Percentiles rank a stretch among this genome's conserved stretches.
Conservation (phyloP, 108 stramenopile genomes). For the Nannochloropsis gaditana region DNA sequence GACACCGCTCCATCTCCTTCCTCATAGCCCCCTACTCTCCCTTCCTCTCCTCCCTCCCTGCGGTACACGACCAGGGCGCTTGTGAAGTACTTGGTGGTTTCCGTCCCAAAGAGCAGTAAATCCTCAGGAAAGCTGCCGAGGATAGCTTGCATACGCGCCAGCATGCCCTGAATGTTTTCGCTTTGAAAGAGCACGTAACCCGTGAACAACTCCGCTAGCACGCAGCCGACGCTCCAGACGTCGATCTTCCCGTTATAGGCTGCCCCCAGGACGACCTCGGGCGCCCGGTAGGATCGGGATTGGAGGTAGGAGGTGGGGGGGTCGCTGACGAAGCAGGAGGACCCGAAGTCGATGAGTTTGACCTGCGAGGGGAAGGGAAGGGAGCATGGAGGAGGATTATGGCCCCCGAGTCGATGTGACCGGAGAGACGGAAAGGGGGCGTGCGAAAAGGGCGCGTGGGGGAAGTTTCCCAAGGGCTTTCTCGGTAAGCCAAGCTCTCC, state of each 20-base stretch:
- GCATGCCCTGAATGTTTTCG: constrained; percentile 76
- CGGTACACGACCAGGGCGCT: constrained; percentile 77
- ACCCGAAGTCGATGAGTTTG: constrained; percentile 97
- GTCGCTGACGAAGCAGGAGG: constrained; percentile 88
- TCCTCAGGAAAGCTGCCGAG: constrained; percentile 81
- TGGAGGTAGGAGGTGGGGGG: constrained; percentile 90
- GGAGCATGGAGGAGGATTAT: neutral
- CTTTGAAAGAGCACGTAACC: constrained; percentile 88
- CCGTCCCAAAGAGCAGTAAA: constrained; percentile 70
- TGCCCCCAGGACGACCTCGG: constrained; percentile 92
- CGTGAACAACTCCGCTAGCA: constrained; percentile 89
- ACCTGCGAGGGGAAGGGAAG: constrained; percentile 46
- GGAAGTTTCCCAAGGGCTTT: neutral
- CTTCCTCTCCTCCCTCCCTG: constrained; percentile 47
- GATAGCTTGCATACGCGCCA: constrained; percentile 86
- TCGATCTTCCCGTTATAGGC: constrained; percentile 85
- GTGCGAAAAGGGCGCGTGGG: neutral
- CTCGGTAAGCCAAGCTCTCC: no score
- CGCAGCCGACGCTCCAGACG: constrained; percentile 66
- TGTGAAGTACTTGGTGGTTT: constrained; percentile 78
- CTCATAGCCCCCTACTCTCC: neutral
- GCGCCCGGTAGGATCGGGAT: constrained; percentile 81
- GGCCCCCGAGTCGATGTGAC: neutral
- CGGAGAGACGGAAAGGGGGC: neutral
- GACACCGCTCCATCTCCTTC: neutral